Base-by-base conservation (phyloP, 495 filamentous ascomycete genomes). In the Penicillium waksmanii region DNA sequence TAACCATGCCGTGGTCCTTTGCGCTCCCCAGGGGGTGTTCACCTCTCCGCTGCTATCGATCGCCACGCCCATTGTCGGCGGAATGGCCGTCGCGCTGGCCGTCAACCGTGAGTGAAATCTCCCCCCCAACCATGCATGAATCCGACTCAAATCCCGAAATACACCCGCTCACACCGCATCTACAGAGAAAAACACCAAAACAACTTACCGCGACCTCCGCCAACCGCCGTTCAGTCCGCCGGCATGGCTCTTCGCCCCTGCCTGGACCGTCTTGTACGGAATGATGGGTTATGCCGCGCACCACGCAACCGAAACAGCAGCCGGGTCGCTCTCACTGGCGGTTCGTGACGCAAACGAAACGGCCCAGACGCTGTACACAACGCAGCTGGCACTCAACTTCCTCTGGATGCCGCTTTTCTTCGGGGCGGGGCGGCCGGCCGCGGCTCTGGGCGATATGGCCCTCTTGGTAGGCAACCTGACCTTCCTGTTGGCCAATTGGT, bases 371-470 rank as follows among this genome's bases (percentile, higher is more conserved):
- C 80, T 96, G 15, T 97, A 96, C 78, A 89, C 88, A 6, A 84
- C 88, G 47, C 93, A 97, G 68, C 87, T 97, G 9, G 88, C 79
- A 18, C 74, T 97, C 13, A 97, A 97, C 70, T 75, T 95, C 18
- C 70, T 88, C 49, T 98, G 91, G 92, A 97, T 95, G 91, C 94
- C 94, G 2, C 82, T 97, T 9, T 98, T 97, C 81, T 97, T 96
- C 68, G 81, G 82, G 1, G 62, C 89, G 34, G 82, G 85, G 40
- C 81, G 84, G 23, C 90, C 92, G 3, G 82, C 86, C 56, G 83
- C 85, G 67, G 93, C 92, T 1, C 82, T 92, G 9, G 83, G 80
- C 5, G 90, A 97, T 75, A 87, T 96, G 50, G 76, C 89, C 3
- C 81, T 87, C 1, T 76, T 97, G 11, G 81, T 85, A 2, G 91